Base-by-base conservation (phyloP, 441 rosid genomes). In the Pelargonium fulgidum region DNA sequence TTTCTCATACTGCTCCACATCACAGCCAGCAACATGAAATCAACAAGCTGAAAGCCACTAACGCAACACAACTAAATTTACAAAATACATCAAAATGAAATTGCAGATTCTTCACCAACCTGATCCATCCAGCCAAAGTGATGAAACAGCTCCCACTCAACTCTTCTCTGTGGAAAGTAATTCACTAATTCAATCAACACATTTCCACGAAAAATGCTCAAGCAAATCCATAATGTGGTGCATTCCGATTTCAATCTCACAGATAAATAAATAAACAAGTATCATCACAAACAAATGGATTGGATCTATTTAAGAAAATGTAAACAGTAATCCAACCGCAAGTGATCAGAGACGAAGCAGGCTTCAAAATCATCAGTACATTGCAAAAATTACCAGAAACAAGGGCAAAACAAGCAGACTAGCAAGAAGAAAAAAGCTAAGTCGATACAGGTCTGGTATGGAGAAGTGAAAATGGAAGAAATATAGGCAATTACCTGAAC, bases 1-100 rank as follows among this genome's bases (percentile, higher is more conserved):
- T 81, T 93, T 93, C 90, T 91, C 98, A 59, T 91, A 93, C 98
- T 93, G 84, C 68, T 76, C 50, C 7, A 9, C 50, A 45, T 5
- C 67, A 68, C 7, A 7, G n/a, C 66, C 67, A 79, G 17, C 47
- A 44, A 36, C 65, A 80, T 33, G 11, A 66, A 50, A 0, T 36
- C 58, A 76, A 52, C 3, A 22, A 14, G 44, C 3, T 20, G 3
- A 65, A 13, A 63, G 10, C 48, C 42, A 7, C 44, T 2, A 1
- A 39, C n/a, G n/a, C 14, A 19, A 45, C 19, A 61, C 42, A 13
- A 73, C 7, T 29, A 33, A 59, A 14, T 26, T n/a, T 1, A 44
- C 19, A 14, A 64, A 48, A 59, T 4, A 19, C 24, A 22, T 22
- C 22, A 33, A 8, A 50, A 42, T 36, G 4, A 36, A 19, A 64